Evolutionary conservation across 352 stramenopile genomes (phyloP).

Genomic region (Aphanomyces euteiches): DNA sequence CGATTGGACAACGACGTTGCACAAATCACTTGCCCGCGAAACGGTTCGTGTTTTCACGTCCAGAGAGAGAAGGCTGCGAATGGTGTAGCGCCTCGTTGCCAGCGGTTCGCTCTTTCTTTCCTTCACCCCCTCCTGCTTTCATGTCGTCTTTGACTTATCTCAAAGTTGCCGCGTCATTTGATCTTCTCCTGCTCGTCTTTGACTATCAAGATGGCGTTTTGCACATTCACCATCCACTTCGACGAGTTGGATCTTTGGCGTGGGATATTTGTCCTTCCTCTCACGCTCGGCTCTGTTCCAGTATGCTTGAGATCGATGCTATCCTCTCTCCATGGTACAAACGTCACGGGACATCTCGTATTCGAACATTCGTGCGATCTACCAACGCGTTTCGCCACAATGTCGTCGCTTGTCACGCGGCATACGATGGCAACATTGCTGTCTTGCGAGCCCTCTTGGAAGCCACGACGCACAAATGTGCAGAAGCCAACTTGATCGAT

Average conservation of each 20-base stretch:
- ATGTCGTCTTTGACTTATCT: too few relatives aligned
- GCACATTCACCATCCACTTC: background rate
- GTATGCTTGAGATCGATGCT: background rate
- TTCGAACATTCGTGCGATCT: background rate
- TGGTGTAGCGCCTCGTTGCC: too few relatives aligned
- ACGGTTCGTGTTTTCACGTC: too few relatives aligned
- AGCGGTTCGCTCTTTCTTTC: too few relatives aligned
- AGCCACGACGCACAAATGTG: constrained; percentile 10
- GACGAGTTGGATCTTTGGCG: background rate
- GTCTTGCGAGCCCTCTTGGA: background rate
- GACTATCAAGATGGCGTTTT: background rate
- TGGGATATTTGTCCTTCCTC: background rate
- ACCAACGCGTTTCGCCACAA: constrained; percentile 1
- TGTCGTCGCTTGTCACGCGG: background rate
- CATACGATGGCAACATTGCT: background rate
- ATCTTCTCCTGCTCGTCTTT: background rate
- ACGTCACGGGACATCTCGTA: background rate
- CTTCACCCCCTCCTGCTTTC: too few relatives aligned
- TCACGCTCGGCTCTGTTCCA: background rate
- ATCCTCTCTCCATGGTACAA: background rate
- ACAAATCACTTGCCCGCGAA: too few relatives aligned
- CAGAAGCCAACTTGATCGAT: constrained; percentile 2
- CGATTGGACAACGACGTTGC: too few relatives aligned
- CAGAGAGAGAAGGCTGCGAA: too few relatives aligned
- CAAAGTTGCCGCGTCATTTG: background rate